Evolutionary conservation across 1,284 basidiomycete species (phyloP).

Genomic region (Cutaneotrichosporon daszewskae): DNA sequence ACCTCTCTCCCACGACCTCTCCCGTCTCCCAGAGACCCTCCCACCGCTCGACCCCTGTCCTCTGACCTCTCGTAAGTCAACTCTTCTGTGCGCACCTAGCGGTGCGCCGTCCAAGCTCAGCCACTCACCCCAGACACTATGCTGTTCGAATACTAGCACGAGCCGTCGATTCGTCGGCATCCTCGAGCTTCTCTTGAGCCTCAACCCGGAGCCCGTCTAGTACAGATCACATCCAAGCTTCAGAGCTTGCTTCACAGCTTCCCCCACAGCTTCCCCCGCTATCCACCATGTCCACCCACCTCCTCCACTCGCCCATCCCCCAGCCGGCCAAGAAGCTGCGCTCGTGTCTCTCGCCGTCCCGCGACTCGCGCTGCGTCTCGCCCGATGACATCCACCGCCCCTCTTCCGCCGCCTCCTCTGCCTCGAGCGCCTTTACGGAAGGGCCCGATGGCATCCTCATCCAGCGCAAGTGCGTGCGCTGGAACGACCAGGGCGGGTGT

Average conservation of each 20-base stretch:
- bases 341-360: slow-evolving; percentile 38
- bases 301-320: slow-evolving; percentile 10
- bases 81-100: no score
- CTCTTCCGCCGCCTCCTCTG: slow-evolving; percentile 8
- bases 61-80: no score
- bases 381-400: slow-evolving; percentile 2
- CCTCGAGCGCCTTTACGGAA: slow-evolving; percentile 12
- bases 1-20: no score
- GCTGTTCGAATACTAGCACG: slow-evolving; percentile 1
- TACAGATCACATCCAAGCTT: not conserved
- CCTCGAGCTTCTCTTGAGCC: not conserved
- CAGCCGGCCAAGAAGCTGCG: slow-evolving; percentile 30
- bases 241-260: no score
- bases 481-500: slow-evolving; percentile 36
- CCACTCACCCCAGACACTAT: not conserved
- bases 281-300: slow-evolving; percentile 12
- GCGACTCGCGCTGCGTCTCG: not conserved
- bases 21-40: no score
- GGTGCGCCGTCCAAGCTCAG: slow-evolving; percentile 1
- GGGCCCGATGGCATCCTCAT: slow-evolving; percentile 12
- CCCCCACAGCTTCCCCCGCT: no score
- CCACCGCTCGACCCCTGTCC: no score
- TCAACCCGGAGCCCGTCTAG: no score
- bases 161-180: slow-evolving; percentile 7
- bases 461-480: slow-evolving; percentile 38